A percentile compares a stretch with the other conserved stretches of the same genome.
phyloP scores from a whole-genome alignment of 495 filamentous ascomycete genomes.

The Hyphodiscus hymeniophilus region DNA sequence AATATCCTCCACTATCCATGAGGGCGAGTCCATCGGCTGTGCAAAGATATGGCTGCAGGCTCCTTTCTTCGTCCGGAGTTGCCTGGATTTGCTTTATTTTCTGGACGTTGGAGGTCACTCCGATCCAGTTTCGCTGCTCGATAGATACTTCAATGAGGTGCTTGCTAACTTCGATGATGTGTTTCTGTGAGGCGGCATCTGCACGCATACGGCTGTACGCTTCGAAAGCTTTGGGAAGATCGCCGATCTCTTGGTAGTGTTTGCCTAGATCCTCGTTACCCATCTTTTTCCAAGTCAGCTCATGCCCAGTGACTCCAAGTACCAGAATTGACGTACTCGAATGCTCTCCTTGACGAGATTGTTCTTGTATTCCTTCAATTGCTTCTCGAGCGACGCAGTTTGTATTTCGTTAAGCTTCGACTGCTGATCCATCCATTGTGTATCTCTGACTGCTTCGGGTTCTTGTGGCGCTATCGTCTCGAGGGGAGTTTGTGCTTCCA shows the following conservation, averaged over 20 bases:
- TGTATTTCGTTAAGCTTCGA: conserved; percentile 56
- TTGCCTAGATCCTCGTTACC: conserved; percentile 67
- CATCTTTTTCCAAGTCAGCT: conserved; percentile 43
- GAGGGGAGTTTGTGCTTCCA: conserved; percentile 57
- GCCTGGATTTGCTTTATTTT: conserved; percentile 51
- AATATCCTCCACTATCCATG: conserved; percentile 55
- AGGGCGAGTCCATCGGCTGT: conserved; percentile 64
- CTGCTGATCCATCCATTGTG: conserved; percentile 58
- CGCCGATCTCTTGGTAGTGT: conserved; percentile 58
- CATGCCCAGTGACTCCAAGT: too few relatives aligned
- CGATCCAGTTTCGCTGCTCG: conserved; percentile 59
- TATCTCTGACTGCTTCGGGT: conserved; percentile 55
- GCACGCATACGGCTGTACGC: conserved; percentile 69
- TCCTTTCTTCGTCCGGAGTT: conserved; percentile 48
- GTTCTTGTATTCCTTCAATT: conserved; percentile 91
- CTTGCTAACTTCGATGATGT: conserved; percentile 62
- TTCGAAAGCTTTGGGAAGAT: conserved; percentile 52
- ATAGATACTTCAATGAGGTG: conserved; percentile 59
- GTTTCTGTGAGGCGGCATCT: conserved; percentile 59
- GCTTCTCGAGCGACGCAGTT: conserved; percentile 64
- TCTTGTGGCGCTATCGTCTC: conserved; percentile 56
- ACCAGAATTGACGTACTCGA: conserved; percentile 45
- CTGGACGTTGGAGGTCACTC: conserved; percentile 56
- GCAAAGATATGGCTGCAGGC: conserved; percentile 53
- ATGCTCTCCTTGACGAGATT: conserved; percentile 98